These are phyloP conservation scores for Alternaria triticimaculans DNA, from an alignment of 2,329 filamentous ascomycete species.

Conservation along the genomic window DNA sequence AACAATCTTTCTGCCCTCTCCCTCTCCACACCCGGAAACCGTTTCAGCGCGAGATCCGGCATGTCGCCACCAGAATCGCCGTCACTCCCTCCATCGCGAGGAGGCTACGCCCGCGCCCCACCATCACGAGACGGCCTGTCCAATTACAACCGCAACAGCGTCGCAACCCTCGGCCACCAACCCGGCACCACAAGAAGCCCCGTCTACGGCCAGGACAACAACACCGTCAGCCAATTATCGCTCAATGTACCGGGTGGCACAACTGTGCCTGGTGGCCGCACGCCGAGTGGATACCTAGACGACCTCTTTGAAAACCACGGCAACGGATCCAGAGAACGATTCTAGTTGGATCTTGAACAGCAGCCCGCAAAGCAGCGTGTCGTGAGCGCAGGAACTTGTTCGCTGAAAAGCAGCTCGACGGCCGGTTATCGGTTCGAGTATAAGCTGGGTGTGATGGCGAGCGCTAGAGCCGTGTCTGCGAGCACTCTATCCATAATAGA, in stretches of 20 bases:
- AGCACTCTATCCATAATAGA: not conserved
- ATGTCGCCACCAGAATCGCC: conserved; percentile 46
- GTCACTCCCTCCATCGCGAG: conserved; percentile 44
- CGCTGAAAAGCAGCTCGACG: not conserved
- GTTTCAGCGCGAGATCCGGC: conserved; percentile 42
- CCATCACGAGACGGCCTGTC: conserved; percentile 42
- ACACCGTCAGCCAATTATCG: conserved; percentile 69
- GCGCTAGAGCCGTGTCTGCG: conserved; percentile 1
- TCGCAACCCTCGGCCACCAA: conserved; percentile 41
- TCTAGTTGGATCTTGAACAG: conserved; percentile 34
- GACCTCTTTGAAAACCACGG: conserved; percentile 82
- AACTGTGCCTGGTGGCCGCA: conserved; percentile 66
- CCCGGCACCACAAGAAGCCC: conserved; percentile 42
- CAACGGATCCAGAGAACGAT: conserved; percentile 41
- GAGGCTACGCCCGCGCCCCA: conserved; percentile 42
- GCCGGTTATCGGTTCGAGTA: conserved; percentile 2
- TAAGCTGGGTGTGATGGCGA: not conserved
- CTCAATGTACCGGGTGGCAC: conserved; percentile 62
- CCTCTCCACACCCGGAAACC: conserved; percentile 39
- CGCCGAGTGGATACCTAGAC: conserved; percentile 88
- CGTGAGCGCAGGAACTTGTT: conserved; percentile 2
- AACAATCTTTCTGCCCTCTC: conserved; percentile 40
- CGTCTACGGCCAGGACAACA: conserved; percentile 37
- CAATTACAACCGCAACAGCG: conserved; percentile 47
- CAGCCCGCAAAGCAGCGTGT: conserved; percentile 8